These are phyloP conservation scores for Microascus cirrosus DNA, from an alignment of 2,329 filamentous ascomycete genomes.

Conservation along the genomic window DNA sequence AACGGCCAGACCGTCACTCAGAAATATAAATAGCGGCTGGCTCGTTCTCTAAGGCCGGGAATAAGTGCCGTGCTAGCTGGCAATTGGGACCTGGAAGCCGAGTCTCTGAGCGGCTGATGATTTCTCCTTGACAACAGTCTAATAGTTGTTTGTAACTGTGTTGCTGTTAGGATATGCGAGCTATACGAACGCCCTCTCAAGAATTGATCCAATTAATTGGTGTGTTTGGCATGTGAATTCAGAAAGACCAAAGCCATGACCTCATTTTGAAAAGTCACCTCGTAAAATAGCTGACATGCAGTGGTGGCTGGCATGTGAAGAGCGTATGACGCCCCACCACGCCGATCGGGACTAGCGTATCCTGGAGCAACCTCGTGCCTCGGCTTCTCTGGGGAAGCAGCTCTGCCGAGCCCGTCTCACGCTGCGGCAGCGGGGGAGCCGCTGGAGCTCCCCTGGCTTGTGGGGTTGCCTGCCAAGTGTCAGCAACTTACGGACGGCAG, in stretches of 20 bases:
- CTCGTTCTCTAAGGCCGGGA: no score
- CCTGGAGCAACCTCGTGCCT: not conserved
- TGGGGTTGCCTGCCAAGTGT: not conserved
- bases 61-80: no score
- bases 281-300: not conserved
- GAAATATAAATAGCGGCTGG: no score
- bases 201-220: no score
- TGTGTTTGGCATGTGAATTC: not conserved
- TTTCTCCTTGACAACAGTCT: no score
- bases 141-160: no score
- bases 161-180: no score
- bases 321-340: not conserved
- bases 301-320: slow-evolving; percentile 4
- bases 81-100: no score
- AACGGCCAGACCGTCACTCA: no score
- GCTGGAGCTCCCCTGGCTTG: not conserved
- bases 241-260: not conserved
- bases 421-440: not conserved
- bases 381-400: not conserved
- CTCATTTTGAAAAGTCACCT: not conserved
- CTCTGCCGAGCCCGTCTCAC: not conserved
- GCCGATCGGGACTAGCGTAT: slow-evolving; percentile 1
- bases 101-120: no score
- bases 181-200: no score
- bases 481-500: not conserved